Evolutionary conservation across 108 stramenopile species (phyloP), one percentile per base, ranked within the genome.

Genomic region (Nannochloropsis gaditana): DNA sequence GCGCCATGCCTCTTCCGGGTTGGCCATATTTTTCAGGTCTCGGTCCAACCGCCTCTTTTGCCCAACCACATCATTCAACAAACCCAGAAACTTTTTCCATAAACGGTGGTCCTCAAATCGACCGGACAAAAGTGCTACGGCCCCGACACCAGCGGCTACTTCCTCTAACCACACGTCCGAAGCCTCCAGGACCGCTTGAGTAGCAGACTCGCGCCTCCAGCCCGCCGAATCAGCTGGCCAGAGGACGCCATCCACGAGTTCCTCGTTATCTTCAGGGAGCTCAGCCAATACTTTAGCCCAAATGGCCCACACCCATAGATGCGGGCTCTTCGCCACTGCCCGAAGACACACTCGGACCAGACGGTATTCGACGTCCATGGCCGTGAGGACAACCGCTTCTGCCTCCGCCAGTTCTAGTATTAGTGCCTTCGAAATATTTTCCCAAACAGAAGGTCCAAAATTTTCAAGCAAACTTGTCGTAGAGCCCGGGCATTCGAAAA

Each of bases 151-250:
- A 2, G 59, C 59, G 3, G 59, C n/a, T 15, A n/a, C 59, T n/a
- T n/a, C 19, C 19, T 73, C 59, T n/a, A n/a, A 2, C 59, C 59
- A 73, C 19, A n/a, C 59, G n/a, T 73, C 59, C 59, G n/a, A n/a
- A 15, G 59, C 59, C n/a, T 73, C 59, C 59, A 73, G n/a, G n/a
- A 73, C 6, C 59, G 59, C 59, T 0, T 73, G n/a, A 73, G 59
- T 73, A 73, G 59, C 59, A 3, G 19, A n/a, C n/a, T 73, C 59
- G 3, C 59, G 15, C n/a, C 59, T 15, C 59, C 59, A 73, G 15
- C 59, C 59, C 59, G n/a, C 59, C 8, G 59, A 73, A n/a, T 73
- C 59, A n/a, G 59, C 59, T n/a, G 59, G 59, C 59, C 59, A 73
- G 59, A 73, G 59, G 19, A 73, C 59, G 0, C 8, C 8, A n/a